phyloP scores from a whole-genome alignment of 2,329 filamentous ascomycete species.

The Rhexocercosporidium sp. region DNA sequence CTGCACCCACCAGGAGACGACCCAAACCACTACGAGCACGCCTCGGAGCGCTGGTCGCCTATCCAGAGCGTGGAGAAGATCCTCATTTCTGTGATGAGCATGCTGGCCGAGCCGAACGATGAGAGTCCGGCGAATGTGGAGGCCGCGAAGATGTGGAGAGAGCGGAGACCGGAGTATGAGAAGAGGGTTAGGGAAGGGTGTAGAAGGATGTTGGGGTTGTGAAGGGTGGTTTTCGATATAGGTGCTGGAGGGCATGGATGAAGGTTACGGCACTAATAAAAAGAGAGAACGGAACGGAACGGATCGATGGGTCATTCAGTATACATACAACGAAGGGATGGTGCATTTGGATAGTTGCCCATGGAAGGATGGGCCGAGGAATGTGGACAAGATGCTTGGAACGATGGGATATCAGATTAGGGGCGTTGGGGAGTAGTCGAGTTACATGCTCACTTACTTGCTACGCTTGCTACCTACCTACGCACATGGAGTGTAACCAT shows the following conservation, averaged over 20 bases:
- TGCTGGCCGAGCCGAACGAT: conserved; percentile 96
- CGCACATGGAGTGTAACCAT: not conserved
- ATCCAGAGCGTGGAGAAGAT: conserved; percentile 99
- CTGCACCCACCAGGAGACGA: conserved; percentile 95
- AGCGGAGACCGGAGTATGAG: conserved; percentile 83
- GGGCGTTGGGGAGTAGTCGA: not conserved
- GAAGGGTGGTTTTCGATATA: conserved; percentile 2
- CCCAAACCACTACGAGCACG: conserved; percentile 97
- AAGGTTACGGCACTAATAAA: not conserved
- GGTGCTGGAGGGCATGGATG: not conserved
- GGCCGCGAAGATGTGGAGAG: conserved; percentile 95
- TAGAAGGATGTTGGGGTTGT: conserved; percentile 77
- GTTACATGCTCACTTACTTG: not conserved
- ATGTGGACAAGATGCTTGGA: not conserved
- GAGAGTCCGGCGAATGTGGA: conserved; percentile 97
- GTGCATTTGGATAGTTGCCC: not conserved
- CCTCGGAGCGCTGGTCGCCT: conserved; percentile 93
- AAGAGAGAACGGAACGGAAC: no score
- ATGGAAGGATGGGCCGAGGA: not conserved
- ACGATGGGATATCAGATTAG: not conserved
- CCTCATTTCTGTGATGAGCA: conserved; percentile 95
- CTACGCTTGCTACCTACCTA: no score
- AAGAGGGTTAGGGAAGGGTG: conserved; percentile 83
- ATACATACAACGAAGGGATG: not conserved
- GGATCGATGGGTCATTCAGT: not conserved